Evolutionary conservation across 2,329 filamentous ascomycete genomes (phyloP).

Genomic region (Nemania sp.): DNA sequence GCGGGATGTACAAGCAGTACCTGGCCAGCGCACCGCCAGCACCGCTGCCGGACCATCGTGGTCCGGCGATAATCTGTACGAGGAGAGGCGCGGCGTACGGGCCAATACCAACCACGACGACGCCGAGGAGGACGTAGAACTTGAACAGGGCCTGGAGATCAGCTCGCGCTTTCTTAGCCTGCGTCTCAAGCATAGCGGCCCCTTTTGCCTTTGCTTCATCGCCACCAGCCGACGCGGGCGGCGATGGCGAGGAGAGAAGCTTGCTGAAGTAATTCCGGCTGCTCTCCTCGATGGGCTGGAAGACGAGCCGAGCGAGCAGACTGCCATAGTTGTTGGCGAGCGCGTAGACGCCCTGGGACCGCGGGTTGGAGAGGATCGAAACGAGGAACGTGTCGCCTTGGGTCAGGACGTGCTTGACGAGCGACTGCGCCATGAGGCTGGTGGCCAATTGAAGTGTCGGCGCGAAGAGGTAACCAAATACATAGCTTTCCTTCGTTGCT

Average conservation of each 20-base stretch:
- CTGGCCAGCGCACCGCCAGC: conserved; percentile 74
- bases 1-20: conserved; percentile 92
- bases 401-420: conserved; percentile 91
- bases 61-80: conserved; percentile 75
- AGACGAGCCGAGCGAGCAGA: conserved; percentile 82
- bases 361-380: conserved; percentile 73
- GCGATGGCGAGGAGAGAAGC: conserved; percentile 59
- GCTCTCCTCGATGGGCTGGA: conserved; percentile 95
- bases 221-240: conserved; percentile 30
- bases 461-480: conserved; percentile 66
- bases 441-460: conserved; percentile 73
- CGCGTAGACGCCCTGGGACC: conserved; percentile 88
- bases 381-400: conserved; percentile 93
- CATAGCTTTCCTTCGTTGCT: conserved; percentile 46
- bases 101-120: conserved; percentile 70
- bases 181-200: conserved; percentile 27
- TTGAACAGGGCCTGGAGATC: conserved; percentile 69
- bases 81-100: conserved; percentile 76
- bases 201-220: conserved; percentile 2
- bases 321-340: conserved; percentile 95
- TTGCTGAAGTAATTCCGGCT: conserved; percentile 88
- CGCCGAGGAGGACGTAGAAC: conserved; percentile 74
- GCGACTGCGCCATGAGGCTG: conserved; percentile 85
- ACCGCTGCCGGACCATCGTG: conserved; percentile 73
- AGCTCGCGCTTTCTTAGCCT: conserved; percentile 48